Base-by-base conservation (phyloP, 257 asterid species). In the Echites panduratus region DNA sequence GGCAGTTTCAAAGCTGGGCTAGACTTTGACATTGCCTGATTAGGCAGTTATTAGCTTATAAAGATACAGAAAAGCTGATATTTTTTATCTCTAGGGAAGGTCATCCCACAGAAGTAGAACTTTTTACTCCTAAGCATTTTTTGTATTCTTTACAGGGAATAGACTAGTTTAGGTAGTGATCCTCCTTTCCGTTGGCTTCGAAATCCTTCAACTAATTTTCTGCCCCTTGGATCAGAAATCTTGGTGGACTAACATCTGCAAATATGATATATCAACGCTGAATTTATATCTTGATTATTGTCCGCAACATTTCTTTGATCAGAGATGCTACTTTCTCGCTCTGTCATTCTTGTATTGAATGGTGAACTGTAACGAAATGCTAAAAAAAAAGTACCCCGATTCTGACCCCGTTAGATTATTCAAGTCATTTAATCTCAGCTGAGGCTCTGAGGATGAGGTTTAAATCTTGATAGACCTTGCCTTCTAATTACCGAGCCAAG, bases 1-100 rank as follows among this genome's bases (percentile, higher is more conserved):
- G 44, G 44, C 59, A 41, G 62, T 53, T 68, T 48, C 27, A 32
- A 70, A 72, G 79, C 75, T 77, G 73, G 62, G 62, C 63, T 71
- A 71, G 65, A 43, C 61, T 66, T 71, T 62, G 66, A 67, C 43
- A 56, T n/a, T 26, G 29, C 59, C 43, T 41, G 24, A 54, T 11
- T 48, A n/a, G 49, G 66, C 72, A 35, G 20, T 49, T 48, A 13
- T 48, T 48, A 52, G 74, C 57, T 44, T 59, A 16, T 13, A 76
- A 35, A 75, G 70, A 43, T 53, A 22, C 57, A 40, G 63, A 67
- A 73, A 43, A 78, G 75, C 74, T 69, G 70, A 40, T 52, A 16
- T 52, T 49, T 40, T 73, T 68, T n/a, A n/a, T n/a, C 49, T 14
- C 49, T 44, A 68, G 61, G 56, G 10, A 58, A 58, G 61, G 57